A percentile compares a stretch with the other conserved stretches of the same genome.
phyloP scores from a whole-genome alignment of 2,329 filamentous ascomycete species.

The Tolypocladium inflatum region DNA sequence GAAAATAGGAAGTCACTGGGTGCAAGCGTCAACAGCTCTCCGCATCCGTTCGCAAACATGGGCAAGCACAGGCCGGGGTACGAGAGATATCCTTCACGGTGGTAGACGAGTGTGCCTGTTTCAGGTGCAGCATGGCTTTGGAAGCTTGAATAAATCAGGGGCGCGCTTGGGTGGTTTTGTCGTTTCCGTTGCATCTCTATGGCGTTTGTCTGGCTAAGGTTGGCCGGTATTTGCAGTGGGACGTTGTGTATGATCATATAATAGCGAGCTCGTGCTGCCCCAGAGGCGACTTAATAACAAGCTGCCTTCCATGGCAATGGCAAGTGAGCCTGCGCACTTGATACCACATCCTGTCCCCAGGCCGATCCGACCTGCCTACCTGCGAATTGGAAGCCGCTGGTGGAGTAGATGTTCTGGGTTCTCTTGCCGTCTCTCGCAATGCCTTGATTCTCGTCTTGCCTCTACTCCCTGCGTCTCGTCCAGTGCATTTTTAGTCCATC shows the following conservation, averaged over 20 bases:
- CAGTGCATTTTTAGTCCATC: not conserved
- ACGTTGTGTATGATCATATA: not conserved
- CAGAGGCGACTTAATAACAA: too few species aligned
- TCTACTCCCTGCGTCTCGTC: not conserved
- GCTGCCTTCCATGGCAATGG: not conserved
- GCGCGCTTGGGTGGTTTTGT: not conserved
- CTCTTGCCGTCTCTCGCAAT: not conserved
- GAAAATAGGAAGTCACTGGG: conserved; percentile 18
- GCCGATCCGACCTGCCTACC: not conserved
- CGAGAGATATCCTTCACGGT: conserved; percentile 31
- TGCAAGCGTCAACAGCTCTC: conserved; percentile 11
- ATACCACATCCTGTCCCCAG: not conserved
- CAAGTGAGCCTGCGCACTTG: not conserved
- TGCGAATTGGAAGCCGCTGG: not conserved
- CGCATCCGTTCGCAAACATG: conserved; percentile 29
- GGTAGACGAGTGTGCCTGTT: conserved; percentile 9
- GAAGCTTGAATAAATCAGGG: not conserved
- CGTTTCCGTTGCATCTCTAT: not conserved
- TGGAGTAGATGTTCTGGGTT: not conserved
- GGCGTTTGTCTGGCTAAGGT: not conserved
- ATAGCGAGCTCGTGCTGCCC: not conserved
- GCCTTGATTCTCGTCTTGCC: not conserved
- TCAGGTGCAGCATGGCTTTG: not conserved
- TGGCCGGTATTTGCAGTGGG: not conserved
- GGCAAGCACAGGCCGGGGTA: conserved; percentile 24